Evolutionary conservation across 495 filamentous ascomycete species (phyloP), one percentile per base, ranked within the genome.

Genomic region (Jackrogersella multiformis): DNA sequence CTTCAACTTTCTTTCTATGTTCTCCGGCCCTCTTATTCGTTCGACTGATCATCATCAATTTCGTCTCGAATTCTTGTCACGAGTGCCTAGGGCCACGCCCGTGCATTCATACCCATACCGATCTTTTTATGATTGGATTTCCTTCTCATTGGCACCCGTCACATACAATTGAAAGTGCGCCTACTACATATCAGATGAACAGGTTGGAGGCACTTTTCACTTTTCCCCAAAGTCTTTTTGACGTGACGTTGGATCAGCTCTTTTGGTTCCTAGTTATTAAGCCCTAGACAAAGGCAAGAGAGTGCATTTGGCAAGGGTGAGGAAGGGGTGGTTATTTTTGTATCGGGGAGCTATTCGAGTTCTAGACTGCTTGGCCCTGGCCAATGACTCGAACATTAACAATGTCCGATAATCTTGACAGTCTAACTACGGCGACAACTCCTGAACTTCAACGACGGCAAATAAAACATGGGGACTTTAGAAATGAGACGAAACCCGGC

Each of bases 11-110:
- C 56, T 23, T 46, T 64, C 51, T 28, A 39, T 30, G 24, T 49
- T 44, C 16, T 12, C 46, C 49, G 35, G 39, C 56, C 20, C n/a
- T 55, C 59, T 39, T 56, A 53, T 58, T 70, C 56, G 23, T 54
- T 65, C 26, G 23, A 53, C 26, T 36, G 23, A 54, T 65, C 49
- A 48, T 45, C 56, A 15, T 24, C 45, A 45, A n/a, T n/a, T n/a
- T 48, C 65, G 52, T 58, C 67, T 65, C 61, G 46, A 61, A 61
- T 49, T 12, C 61, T 26, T 28, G 48, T 64, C 54, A 56, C 60
- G 66, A 44, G 28, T 44, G 16, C 32, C 36, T 45, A 46, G 39
- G 21, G 23, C 38, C 13, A 56, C 56, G 61, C 67, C 67, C 61
- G 56, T 70, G 61, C 61, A 49, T 65, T 34, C 60, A 60, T 52